These are phyloP conservation scores for Coccomyxa subellipsoidea DNA, from an alignment of 163 green algal species.

Conservation along the genomic window DNA sequence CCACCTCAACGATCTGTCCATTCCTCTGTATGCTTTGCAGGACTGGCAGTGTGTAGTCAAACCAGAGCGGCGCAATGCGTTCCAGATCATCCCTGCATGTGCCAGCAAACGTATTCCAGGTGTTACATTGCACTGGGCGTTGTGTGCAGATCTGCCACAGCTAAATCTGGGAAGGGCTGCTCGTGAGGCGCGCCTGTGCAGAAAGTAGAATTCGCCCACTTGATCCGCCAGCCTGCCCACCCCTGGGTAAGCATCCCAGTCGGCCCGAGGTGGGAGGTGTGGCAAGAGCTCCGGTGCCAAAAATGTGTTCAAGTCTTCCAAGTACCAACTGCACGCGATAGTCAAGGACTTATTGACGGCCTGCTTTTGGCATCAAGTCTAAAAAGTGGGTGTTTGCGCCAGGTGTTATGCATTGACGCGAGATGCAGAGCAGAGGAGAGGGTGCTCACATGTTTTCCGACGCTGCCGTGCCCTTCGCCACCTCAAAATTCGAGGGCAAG, in stretches of 20 bases:
- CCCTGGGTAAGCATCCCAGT: neutral
- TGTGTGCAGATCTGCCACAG: too few relatives aligned
- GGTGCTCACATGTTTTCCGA: neutral
- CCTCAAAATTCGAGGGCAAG: neutral
- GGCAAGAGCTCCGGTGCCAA: neutral
- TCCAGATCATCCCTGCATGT: neutral
- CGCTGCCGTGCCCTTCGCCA: neutral
- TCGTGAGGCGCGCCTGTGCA: constrained; percentile 4
- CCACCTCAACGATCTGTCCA: neutral
- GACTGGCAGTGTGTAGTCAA: neutral
- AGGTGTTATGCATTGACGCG: too few relatives aligned
- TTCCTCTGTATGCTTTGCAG: neutral
- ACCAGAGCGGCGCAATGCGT: neutral
- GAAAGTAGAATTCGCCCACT: neutral
- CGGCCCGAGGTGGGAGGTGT: neutral
- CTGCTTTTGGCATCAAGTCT: too few relatives aligned
- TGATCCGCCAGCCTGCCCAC: neutral
- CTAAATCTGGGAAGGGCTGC: too few relatives aligned
- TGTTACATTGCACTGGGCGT: too few relatives aligned
- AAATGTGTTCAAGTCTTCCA: neutral
- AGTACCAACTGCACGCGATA: neutral
- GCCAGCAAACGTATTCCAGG: too few relatives aligned
- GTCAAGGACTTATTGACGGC: too few relatives aligned
- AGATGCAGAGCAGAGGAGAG: neutral
- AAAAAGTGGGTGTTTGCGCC: too few relatives aligned